These are phyloP conservation scores for Geotrichum phurueaensis DNA, from an alignment of 1,139 yeast species.

Conservation along the genomic window DNA sequence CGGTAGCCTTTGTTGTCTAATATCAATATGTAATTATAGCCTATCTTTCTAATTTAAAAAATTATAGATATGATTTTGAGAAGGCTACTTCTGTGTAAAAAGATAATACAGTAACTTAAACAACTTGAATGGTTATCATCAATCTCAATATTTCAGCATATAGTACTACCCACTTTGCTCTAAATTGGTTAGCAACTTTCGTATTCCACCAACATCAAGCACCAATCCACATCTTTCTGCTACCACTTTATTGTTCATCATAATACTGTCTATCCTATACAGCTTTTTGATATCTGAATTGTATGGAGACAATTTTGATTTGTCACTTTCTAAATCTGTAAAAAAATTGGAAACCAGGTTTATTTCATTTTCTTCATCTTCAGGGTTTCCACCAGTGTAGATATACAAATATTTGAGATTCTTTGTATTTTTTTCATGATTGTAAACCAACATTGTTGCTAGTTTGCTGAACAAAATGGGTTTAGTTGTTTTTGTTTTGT, in stretches of 20 bases:
- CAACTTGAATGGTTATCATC: too few species aligned
- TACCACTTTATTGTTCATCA: background rate
- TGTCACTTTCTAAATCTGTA: too few species aligned
- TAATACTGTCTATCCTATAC: background rate
- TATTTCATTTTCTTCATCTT: background rate
- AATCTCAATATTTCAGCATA: too few species aligned
- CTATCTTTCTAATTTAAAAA: too few species aligned
- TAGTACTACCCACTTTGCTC: too few species aligned
- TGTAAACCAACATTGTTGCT: background rate
- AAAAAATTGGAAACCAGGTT: background rate
- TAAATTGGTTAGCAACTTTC: too few species aligned
- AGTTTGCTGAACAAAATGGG: background rate
- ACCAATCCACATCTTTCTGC: background rate
- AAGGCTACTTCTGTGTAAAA: too few species aligned
- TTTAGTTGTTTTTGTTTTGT: background rate
- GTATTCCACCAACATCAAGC: background rate
- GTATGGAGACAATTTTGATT: background rate
- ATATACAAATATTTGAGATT: background rate
- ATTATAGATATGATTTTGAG: too few species aligned
- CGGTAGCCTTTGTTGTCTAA: too few species aligned
- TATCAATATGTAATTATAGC: too few species aligned
- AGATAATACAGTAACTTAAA: too few species aligned
- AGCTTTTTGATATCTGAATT: background rate
- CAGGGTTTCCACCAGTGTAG: background rate
- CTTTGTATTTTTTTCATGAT: background rate